Evolutionary conservation across 2,329 filamentous ascomycete genomes (phyloP), one percentile per base, ranked within the genome.

Genomic region (Ophiobolus disseminans): DNA sequence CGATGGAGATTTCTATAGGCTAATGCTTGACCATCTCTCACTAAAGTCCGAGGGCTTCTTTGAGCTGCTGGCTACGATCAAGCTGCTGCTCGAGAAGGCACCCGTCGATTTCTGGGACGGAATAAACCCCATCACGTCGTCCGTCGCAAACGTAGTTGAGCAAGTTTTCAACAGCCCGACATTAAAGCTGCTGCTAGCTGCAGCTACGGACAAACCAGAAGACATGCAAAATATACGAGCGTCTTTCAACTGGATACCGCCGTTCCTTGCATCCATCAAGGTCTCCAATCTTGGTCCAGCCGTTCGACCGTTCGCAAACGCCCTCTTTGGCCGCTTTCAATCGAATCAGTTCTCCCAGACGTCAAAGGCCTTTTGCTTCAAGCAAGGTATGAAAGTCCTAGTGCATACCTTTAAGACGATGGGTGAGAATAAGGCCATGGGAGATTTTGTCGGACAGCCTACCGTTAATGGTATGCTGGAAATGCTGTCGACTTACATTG

Each of bases 101-200:
- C 82, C 91, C 0, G 83, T 82, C 45, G 88, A 89, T 35, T 94
- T 97, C 62, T 97, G 93, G 93, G 88, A 91, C 62, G 87, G 91
- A 1, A 87, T 96, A 75, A 87, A 89, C 40, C 84, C 90, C 22
- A 90, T 93, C 40, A 88, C 89, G 1, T 88, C 91, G 3, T 88
- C 90, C 1, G 88, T 91, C 4, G 86, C 86, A 32, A 85, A 87
- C 25, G 85, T 97, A 38, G 85, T 91, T n/a, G 91, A 97, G 67
- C 83, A 91, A 55, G 83, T 96, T 34, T 90, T 94, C 62, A 84
- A 82, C 49, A 91, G 88, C 53, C 86, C 86, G 6, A 80, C 83
- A 3, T 85, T 89, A 60, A 80, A 80, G 25, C 74, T 75, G n/a
- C 69, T 89, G 5, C 79, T 92, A 10, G 78, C 80, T 52, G 78